phyloP scores from a whole-genome alignment of 2,329 filamentous ascomycete genomes.

The Trichoderma arundinaceum region DNA sequence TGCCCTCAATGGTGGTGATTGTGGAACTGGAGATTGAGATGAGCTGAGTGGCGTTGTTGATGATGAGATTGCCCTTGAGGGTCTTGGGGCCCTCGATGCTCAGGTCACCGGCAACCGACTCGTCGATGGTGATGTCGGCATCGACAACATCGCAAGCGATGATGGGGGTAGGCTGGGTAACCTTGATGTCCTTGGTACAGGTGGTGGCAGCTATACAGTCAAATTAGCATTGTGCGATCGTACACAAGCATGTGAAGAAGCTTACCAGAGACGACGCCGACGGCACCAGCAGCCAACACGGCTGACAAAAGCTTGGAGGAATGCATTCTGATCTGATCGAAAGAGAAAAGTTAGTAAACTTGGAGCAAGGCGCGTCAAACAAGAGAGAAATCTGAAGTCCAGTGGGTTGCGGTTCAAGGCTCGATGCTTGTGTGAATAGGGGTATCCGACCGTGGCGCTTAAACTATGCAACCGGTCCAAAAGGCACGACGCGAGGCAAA shows the following conservation, averaged over 20 bases:
- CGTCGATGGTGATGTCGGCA: slow-evolving; percentile 70
- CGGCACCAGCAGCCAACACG: slow-evolving; percentile 50
- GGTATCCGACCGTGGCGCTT: slow-evolving; percentile 35
- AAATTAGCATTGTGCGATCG: neutral
- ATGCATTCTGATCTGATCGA: slow-evolving; percentile 52
- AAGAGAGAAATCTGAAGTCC: neutral
- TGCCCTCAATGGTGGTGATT: slow-evolving; percentile 69
- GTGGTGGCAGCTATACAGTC: slow-evolving; percentile 34
- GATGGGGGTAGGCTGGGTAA: slow-evolving; percentile 64
- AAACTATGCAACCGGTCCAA: slow-evolving; percentile 37
- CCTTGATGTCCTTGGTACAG: slow-evolving; percentile 63
- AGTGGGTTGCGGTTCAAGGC: slow-evolving; percentile 9
- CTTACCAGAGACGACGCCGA: slow-evolving; percentile 52
- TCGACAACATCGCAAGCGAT: slow-evolving; percentile 72
- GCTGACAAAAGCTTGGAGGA: slow-evolving; percentile 53
- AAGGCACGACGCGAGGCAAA: slow-evolving; percentile 34
- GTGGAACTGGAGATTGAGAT: slow-evolving; percentile 65
- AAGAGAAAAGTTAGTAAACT: slow-evolving; percentile 21
- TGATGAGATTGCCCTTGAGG: slow-evolving; percentile 63
- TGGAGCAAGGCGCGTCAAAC: neutral
- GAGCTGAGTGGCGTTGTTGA: slow-evolving; percentile 65
- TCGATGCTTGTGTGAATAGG: slow-evolving; percentile 1
- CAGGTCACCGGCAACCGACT: slow-evolving; percentile 61
- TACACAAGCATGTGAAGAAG: slow-evolving; percentile 3
- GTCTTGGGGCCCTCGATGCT: slow-evolving; percentile 64